Evolutionary conservation across 1,139 yeast genomes (phyloP).

Genomic region (Hyphopichia buzzinii): DNA sequence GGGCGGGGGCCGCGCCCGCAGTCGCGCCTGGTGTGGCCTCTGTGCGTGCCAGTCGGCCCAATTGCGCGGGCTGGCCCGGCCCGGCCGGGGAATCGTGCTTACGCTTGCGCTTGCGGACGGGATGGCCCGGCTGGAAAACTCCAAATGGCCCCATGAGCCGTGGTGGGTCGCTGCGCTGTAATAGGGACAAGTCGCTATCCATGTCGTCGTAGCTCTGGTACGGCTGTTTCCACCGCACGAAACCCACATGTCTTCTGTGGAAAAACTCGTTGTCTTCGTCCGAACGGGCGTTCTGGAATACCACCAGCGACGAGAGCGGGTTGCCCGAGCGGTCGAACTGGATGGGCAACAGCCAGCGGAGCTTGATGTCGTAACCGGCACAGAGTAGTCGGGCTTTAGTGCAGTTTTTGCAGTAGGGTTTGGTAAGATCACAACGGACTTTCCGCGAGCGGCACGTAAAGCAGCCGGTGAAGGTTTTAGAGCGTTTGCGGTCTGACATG

Average conservation of each 20-base stretch:
- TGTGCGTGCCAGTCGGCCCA: too few relatives aligned
- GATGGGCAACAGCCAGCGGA: conserved; percentile 70
- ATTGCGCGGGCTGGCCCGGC: too few relatives aligned
- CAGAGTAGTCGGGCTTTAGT: conserved; percentile 53
- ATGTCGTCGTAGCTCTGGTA: conserved; percentile 79
- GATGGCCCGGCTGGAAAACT: conserved; percentile 44
- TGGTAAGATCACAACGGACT: conserved; percentile 46
- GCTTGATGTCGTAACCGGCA: conserved; percentile 79
- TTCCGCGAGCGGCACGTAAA: conserved; percentile 51
- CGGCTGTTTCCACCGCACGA: conserved; percentile 64
- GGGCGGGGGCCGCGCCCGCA: conserved; percentile 1
- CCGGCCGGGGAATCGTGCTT: neutral
- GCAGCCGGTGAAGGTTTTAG: conserved; percentile 51
- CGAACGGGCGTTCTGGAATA: conserved; percentile 17
- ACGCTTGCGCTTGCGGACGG: neutral
- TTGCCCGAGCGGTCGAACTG: conserved; percentile 37
- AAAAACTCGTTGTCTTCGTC: conserved; percentile 38
- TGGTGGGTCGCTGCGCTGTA: conserved; percentile 32
- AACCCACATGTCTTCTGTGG: conserved; percentile 73
- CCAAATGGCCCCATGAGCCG: conserved; percentile 80
- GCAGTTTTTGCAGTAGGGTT: conserved; percentile 47
- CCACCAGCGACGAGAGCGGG: conserved; percentile 25
- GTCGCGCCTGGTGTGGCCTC: conserved; percentile 1
- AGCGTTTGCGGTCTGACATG: conserved; percentile 15
- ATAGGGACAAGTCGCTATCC: conserved; percentile 64